Evolutionary conservation across 805 yeast species (phyloP).

Genomic region (Cyberlindnera samutprakarnensis): DNA sequence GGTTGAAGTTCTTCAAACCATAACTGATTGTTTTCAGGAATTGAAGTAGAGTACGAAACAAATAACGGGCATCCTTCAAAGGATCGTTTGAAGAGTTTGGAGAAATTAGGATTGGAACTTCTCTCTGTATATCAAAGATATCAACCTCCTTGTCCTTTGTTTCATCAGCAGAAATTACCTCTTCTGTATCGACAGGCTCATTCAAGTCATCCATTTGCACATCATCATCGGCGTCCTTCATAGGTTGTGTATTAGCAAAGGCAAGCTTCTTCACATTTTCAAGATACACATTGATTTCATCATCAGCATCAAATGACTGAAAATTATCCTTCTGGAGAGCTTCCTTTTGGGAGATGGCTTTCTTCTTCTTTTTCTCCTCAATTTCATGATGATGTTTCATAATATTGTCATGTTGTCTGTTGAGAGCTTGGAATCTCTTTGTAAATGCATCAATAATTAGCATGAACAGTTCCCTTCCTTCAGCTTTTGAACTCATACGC

Average conservation of each 20-base stretch:
- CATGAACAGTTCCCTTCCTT: conserved; percentile 71
- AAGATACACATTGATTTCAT: conserved; percentile 25
- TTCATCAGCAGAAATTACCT: conserved; percentile 5
- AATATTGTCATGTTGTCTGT: conserved; percentile 61
- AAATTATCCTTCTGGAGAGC: conserved; percentile 22
- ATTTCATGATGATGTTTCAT: conserved; percentile 52
- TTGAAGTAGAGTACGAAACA: conserved; percentile 83
- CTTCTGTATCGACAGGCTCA: conserved; percentile 20
- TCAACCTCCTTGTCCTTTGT: conserved; percentile 21
- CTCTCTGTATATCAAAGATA: conserved; percentile 38
- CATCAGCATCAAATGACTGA: conserved; percentile 31
- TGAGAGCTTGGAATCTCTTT: conserved; percentile 68
- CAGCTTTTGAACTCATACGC: conserved; percentile 73
- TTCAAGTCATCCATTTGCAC: conserved; percentile 18
- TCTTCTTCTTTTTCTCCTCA: conserved; percentile 35
- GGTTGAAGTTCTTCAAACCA: conserved; percentile 84
- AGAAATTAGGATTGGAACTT: conserved; percentile 54
- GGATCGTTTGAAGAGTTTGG: conserved; percentile 47
- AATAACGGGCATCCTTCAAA: conserved; percentile 77
- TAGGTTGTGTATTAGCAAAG: conserved; percentile 1
- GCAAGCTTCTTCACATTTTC: conserved; percentile 16
- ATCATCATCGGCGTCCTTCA: conserved; percentile 23
- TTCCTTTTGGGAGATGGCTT: conserved; percentile 33
- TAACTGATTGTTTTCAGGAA: conserved; percentile 85
- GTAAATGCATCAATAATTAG: conserved; percentile 84